Base-by-base conservation (phyloP, 2,329 filamentous ascomycete genomes). In the Diaporthe sp. region DNA sequence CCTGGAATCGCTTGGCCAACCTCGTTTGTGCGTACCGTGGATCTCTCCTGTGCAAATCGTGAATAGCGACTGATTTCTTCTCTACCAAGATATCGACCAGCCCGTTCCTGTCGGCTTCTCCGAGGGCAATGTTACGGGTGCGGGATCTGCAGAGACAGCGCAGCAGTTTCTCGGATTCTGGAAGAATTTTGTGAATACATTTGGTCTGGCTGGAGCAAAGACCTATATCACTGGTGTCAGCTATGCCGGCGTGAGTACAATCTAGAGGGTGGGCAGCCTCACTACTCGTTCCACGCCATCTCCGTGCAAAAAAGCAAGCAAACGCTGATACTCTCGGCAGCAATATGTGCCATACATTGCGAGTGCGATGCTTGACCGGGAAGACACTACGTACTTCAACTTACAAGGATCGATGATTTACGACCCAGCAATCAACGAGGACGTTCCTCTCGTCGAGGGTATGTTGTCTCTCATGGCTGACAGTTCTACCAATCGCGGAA, bases 381-480 rank as follows among this genome's bases (percentile, higher is more conserved):
- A 86, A 51, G 83, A 88, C 76, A 31, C 39, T 46, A 49, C 39
- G 17, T 65, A 49, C 25, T 84, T 84, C 31, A 89, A 89, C 76
- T 84, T 83, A 49, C 12, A 72, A 28, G 73, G 74, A 49, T 71
- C 89, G 76, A 82, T 94, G 85, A 90, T 94, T 77, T 93, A 93
- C 81, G 92, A 94, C 78, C 92, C 93, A 0, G 88, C 87, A 4
- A 86, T 91, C n/a, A 89, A 88, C 37, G 87, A 89, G 37, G 87
- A 90, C 76, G 78, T 79, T 78, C 84, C 78, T 62, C 71, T 57
- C 17, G 73, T 72, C 17, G 22, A 72, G 34, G 71, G 71, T 61
- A 75, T 37, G 53, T 71, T 22, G 19, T 42, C 9, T 46, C 28
- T 9, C 39, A 65, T 12, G 12, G 6, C 8, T 42, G 12, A 13